These are phyloP conservation scores for Acidomyces sp. DNA, from an alignment of 495 filamentous ascomycete genomes.

Conservation along the genomic window DNA sequence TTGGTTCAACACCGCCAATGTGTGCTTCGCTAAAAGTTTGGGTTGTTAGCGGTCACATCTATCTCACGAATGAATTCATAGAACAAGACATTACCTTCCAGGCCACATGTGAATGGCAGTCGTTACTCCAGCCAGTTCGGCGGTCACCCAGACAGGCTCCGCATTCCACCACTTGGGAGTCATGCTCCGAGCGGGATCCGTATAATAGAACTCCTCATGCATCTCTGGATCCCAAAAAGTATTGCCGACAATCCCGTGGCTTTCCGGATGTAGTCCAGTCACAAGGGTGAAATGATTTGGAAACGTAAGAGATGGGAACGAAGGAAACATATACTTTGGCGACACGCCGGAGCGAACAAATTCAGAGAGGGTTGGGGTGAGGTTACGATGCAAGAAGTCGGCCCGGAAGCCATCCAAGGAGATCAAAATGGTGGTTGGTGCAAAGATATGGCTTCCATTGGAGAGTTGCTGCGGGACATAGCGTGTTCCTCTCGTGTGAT, in stretches of 20 bases:
- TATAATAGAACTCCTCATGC: slow-evolving; percentile 76
- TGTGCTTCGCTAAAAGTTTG: slow-evolving; percentile 85
- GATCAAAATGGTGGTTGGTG: slow-evolving; percentile 83
- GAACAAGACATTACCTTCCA: too few species aligned
- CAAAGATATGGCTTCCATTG: slow-evolving; percentile 76
- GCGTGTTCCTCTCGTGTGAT: too few species aligned
- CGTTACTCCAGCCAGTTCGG: slow-evolving; percentile 61
- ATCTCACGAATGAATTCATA: too few species aligned
- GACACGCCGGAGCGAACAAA: slow-evolving; percentile 78
- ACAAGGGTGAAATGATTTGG: slow-evolving; percentile 95
- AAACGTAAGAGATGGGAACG: slow-evolving; percentile 94
- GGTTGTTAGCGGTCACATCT: too few species aligned
- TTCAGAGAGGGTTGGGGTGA: slow-evolving; percentile 70
- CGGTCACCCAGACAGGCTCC: slow-evolving; percentile 87
- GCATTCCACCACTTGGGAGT: slow-evolving; percentile 78
- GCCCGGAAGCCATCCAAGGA: slow-evolving; percentile 96
- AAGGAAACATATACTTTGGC: slow-evolving; percentile 78
- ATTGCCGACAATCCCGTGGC: slow-evolving; percentile 87
- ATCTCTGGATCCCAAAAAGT: slow-evolving; percentile 77
- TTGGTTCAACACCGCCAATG: slow-evolving; percentile 51
- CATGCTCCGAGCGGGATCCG: slow-evolving; percentile 55
- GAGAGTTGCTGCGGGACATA: slow-evolving; percentile 28
- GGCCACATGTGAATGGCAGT: slow-evolving; percentile 98
- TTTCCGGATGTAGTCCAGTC: slow-evolving; percentile 84
- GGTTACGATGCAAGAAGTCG: slow-evolving; percentile 69